Base-by-base conservation (phyloP, 495 filamentous ascomycete genomes). In the Lophiotrema nucula region DNA sequence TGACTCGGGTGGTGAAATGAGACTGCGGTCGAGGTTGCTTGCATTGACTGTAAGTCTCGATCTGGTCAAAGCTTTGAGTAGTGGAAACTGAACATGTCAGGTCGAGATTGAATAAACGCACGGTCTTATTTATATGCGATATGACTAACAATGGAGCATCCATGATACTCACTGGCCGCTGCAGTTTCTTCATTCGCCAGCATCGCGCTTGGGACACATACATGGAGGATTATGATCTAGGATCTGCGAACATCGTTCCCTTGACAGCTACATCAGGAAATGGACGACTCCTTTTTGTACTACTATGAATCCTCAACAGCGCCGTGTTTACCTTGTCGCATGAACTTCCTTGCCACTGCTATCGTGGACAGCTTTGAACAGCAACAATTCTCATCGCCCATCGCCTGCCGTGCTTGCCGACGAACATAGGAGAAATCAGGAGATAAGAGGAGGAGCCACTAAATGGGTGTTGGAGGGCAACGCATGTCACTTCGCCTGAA, bases 21-120 rank as follows among this genome's bases (percentile, higher is more conserved):
- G 37, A 11, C 43, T 19, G 22, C n/a, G n/a, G 28, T 28, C 24
- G n/a, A 15, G 12, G 3, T 27, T 15, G 13, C 4, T 15, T 41
- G 56, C 56, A 60, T 60, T 52, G 41, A 60, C 45, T 45, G 56
- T 60, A 47, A 52, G 47, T 47, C 41, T 27, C 41, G 18, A 46
- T 57, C n/a, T 57, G 54, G 54, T 49, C 54, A 25, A 49, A 49
- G 54, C 54, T 48, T 50, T 49, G 24, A 19, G 46, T 31, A 57
- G 24, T 48, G 16, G 13, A 57, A 57, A 57, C 54, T 57, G 46
- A 57, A 38, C 35, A 41, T 50, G 54, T 49, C 54, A 57, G 54
- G 46, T 13, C 33, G 8, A 41, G 22, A 48, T 49, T 49, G 45
- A 27, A 57, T 42, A 15, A 23, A 16, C 16, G 28, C 43, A 8